Evolutionary conservation across 441 rosid genomes (phyloP), one percentile per base, ranked within the genome.

Genomic region (Hura crepitans): DNA sequence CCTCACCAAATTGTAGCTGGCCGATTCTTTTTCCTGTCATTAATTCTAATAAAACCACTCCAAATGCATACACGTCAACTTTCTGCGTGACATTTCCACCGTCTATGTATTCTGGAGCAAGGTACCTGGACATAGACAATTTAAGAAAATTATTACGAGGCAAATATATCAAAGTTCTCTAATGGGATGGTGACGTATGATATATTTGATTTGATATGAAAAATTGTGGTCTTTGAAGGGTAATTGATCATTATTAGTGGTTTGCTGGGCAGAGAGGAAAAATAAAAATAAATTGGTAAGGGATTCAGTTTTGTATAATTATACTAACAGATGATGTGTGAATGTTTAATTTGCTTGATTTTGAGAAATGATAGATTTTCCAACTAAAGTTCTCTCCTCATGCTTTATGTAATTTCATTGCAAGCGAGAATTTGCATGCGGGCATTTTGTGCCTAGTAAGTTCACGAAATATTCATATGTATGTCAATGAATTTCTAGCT

Each of bases 1-100:
- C 80, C 65, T 75, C 57, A 67, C 74, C 78, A 56, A 65, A 71
- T 51, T 79, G 85, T 76, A 85, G 54, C 66, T 84, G 77, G 18
- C 68, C 68, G 45, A 80, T 81, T 78, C 84, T 81, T 76, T 75
- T 75, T 28, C 90, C 90, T 5, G 87, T 83, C 75, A 89, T 63
- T 72, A 89, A 74, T 83, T 89, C 95, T 62, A 89, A 62, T 60
- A 89, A 68, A 43, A 87, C 82, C 69, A 87, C 82, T 61, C 95
- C 95, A 71, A 85, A 89, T 45, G 95, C 89, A 72, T 83, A 89
- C 0, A 83, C 88, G 69, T 89, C 92, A n/a, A 81, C 84, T 71
- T 79, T 83, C 56, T 83, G 75, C 0, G 87, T 84, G 53, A 80
- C 77, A 66, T 67, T 79, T 71, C 90, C 86, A 68, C 80, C 83